Evolutionary conservation across 2,329 filamentous ascomycete genomes (phyloP), one percentile per base, ranked within the genome.

Genomic region (Pleomassaria siparia): DNA sequence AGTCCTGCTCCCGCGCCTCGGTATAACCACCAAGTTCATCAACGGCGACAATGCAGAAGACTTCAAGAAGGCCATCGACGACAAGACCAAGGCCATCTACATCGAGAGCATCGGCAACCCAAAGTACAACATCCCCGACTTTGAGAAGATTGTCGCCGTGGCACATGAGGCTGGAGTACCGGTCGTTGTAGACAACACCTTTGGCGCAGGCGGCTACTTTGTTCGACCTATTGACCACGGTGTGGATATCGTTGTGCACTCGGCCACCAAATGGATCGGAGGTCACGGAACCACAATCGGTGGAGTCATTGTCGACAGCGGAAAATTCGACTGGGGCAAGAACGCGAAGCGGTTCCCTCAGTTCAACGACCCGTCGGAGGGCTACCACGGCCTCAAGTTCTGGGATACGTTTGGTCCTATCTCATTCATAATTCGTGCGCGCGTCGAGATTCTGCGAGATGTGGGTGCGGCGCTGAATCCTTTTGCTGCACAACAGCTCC

Each of bases 231-330:
- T 96, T 62, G 86, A 91, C 20, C 88, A 95, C 71, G 91, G 91
- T 46, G 91, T 89, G 54, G 91, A 96, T 67, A 96, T 96, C 51
- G 87, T 96, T 43, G 89, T 96, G 20, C 91, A 96, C 79, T 94
- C 88, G 30, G 91, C 91, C 10, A 96, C 91, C 49, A 96, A 96
- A 74, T 96, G 91, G 91, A 96, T 97, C 54, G 91, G 91, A 47
- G 91, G 91, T 33, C 92, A 97, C 72, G 92, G 91, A 51, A 95
- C 91, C 32, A 96, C 91, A 21, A 88, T 96, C 57, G 91, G 81
- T 48, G 91, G 91, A 51, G 81, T 96, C 35, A 81, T 96, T 26
- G 78, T 96, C 55, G 91, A 96, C 75, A 83, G 86, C 57, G 91
- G 91, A 63, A 94, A 90, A 70, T 97, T 96, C 69, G 87, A 95